Evolutionary conservation across 2,329 filamentous ascomycete species (phyloP), one percentile per base, ranked within the genome.

Genomic region (Clathrospora elynae): DNA sequence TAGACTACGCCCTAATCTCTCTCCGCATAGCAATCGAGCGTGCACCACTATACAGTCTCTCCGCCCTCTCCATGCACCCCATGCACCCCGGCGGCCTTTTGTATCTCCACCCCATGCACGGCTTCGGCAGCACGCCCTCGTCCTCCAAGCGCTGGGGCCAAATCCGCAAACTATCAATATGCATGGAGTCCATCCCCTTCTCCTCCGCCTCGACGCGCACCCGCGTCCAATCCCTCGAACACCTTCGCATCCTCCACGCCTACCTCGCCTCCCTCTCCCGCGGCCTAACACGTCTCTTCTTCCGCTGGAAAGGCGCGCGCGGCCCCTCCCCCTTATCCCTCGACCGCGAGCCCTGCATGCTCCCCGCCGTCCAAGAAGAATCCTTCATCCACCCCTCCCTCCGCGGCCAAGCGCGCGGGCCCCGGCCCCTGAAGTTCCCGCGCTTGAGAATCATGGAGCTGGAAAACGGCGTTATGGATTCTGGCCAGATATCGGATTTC

Each of bases 1-100:
- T 95, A 46, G 90, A 95, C 76, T 95, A 93, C 64, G 89, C 89
- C 3, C 82, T 96, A 49, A 90, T 95, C 65, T 93, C 88, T 53
- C 73, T 95, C 41, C 86, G 90, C 52, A 90, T 95, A 52, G 86
- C 90, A 9, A 73, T 95, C 19, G 90, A 95, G 73, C 81, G 85
- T 39, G 82, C 85, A 7, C 81, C 84, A 1, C 73, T 93, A 34
- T 75, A 74, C 35, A 79, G 77, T 44, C 79, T 96, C 10, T 75
- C 78, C 51, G 85, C 85, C 47, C 77, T 96, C 3, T 87, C 87
- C 1, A 78, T 95, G 2, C 80, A 82, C 9, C 82, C 82, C 2
- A 80, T 95, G 7, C 89, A 95, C 57, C 84, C 88, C 0, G 80
- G 82, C 1, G 87, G 86, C 6, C 82, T 95, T 36, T 79, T 86